These are phyloP conservation scores for Xylaria sp. DNA, from an alignment of 2,329 filamentous ascomycete species.

Conservation along the genomic window DNA sequence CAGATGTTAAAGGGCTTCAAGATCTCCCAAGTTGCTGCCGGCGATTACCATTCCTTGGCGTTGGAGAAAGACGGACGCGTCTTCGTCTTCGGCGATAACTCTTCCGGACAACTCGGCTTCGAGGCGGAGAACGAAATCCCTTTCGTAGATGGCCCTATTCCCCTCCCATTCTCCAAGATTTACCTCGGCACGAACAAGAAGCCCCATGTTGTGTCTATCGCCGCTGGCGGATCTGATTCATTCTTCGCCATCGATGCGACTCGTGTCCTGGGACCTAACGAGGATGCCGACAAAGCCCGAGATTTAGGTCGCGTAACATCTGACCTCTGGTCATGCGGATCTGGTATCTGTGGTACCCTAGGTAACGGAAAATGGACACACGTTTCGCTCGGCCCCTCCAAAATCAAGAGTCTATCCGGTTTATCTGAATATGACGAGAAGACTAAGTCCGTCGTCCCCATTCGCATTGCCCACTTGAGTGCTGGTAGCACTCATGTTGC, in stretches of 20 bases:
- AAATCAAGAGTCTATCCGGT: slow-evolving; percentile 76
- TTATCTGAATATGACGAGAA: slow-evolving; percentile 83
- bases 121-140: slow-evolving; percentile 58
- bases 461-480: slow-evolving; percentile 66
- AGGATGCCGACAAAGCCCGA: slow-evolving; percentile 36
- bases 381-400: slow-evolving; percentile 68
- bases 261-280: slow-evolving; percentile 41
- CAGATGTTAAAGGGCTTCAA: slow-evolving; percentile 63
- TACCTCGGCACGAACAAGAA: slow-evolving; percentile 62
- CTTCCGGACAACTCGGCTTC: slow-evolving; percentile 84
- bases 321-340: slow-evolving; percentile 83
- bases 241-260: slow-evolving; percentile 82
- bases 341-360: slow-evolving; percentile 76
- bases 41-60: slow-evolving; percentile 80
- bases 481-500: slow-evolving; percentile 77
- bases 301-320: slow-evolving; percentile 55
- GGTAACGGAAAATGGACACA: slow-evolving; percentile 90
- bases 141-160: slow-evolving; percentile 62
- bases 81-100: slow-evolving; percentile 89
- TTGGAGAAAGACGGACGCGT: slow-evolving; percentile 70
- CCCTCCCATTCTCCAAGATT: slow-evolving; percentile 64
- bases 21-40: slow-evolving; percentile 70
- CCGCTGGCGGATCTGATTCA: slow-evolving; percentile 79
- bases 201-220: slow-evolving; percentile 68
- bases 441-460: slow-evolving; percentile 63